Percentiles rank a stretch among this genome's conserved stretches.
These are phyloP conservation scores for Thalia dealbata DNA, from an alignment of 176 grass and related monocot genomes.

Conservation along the genomic window DNA sequence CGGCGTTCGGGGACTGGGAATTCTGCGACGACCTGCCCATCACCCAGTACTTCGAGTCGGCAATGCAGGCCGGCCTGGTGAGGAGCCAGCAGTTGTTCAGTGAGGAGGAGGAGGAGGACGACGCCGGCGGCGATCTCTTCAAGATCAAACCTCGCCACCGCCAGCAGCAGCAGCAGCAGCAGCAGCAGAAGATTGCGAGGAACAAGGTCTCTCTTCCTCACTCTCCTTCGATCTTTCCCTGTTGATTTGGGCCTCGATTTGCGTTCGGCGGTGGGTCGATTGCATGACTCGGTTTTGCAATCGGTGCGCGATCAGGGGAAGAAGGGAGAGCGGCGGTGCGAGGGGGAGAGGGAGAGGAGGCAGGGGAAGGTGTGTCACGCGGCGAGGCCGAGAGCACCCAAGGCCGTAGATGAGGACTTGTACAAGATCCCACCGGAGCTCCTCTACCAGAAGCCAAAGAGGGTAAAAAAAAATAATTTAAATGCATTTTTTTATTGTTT, in stretches of 20 bases:
- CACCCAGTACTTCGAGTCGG: conserved; percentile 18
- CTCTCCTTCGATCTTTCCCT: neutral
- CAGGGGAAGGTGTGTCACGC: neutral
- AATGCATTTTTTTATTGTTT: too few species aligned
- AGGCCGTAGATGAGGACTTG: conserved; percentile 48
- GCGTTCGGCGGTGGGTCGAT: too few species aligned
- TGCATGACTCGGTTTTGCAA: too few species aligned
- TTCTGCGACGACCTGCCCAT: conserved; percentile 33
- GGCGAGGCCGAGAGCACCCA: neutral
- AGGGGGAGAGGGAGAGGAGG: neutral
- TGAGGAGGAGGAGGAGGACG: neutral
- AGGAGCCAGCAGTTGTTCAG: neutral
- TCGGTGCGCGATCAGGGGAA: conserved; percentile 10
- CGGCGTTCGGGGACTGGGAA: conserved; percentile 32
- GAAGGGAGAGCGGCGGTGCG: conserved; percentile 8
- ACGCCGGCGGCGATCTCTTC: neutral
- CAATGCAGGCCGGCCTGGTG: conserved; percentile 27
- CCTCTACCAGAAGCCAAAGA: conserved; percentile 29
- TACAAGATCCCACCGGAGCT: conserved; percentile 43
- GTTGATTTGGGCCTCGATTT: neutral
- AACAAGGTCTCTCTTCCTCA: neutral
- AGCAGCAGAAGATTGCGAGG: too few species aligned
- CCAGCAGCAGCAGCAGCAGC: too few species aligned
- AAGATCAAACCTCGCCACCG: neutral
- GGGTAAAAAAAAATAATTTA: too few species aligned